phyloP scores from a whole-genome alignment of 192 early-diverging fungal genomes.

The Linnemannia schmuckeri region DNA sequence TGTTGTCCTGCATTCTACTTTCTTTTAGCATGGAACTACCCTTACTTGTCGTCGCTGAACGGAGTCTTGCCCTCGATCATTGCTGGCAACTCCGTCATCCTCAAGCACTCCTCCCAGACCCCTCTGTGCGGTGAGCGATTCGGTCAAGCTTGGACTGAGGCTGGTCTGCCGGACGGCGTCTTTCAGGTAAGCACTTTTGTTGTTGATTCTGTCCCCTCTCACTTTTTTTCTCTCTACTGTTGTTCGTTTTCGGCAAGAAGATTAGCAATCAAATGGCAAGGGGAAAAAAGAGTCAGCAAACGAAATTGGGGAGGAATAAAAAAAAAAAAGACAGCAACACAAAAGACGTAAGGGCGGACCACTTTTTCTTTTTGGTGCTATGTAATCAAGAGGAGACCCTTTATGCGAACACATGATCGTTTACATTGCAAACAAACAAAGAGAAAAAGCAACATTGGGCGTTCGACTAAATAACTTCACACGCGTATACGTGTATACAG shows the following conservation, averaged over 20 bases:
- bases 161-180: constrained; percentile 77
- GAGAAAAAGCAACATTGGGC: background rate
- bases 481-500: background rate
- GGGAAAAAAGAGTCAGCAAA: constrained; percentile 2
- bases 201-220: background rate
- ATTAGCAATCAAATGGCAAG: constrained; percentile 17
- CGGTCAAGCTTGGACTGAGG: constrained; percentile 69
- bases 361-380: background rate
- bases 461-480: constrained; percentile 3
- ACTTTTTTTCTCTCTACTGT: background rate
- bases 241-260: constrained; percentile 26
- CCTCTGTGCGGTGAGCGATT: constrained; percentile 82
- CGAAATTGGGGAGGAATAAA: background rate
- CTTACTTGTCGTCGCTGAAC: constrained; percentile 84
- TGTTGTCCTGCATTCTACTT: background rate
- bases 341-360: background rate
- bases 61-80: constrained; percentile 83
- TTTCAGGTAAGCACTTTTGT: constrained; percentile 61
- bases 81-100: constrained; percentile 80
- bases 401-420: constrained; percentile 10
- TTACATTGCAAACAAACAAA: background rate
- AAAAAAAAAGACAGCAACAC: background rate
- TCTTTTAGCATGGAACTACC: constrained; percentile 83
- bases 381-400: background rate
- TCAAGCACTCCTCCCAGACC: constrained; percentile 88